Evolutionary conservation across 2,329 filamentous ascomycete species (phyloP).

Genomic region (Anthostomella pinea): DNA sequence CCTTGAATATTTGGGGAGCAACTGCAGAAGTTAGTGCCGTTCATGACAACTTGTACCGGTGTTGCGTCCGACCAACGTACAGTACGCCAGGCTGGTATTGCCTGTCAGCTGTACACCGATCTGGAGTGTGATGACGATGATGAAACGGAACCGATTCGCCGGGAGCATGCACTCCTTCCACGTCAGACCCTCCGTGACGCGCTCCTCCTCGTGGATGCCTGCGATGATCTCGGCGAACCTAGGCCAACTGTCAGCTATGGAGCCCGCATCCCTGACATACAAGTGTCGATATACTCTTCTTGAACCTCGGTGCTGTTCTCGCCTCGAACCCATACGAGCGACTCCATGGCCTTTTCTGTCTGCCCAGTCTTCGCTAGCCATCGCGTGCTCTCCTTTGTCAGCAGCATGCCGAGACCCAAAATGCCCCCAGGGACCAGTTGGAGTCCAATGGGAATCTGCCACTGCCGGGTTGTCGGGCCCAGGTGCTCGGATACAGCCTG

Average conservation of each 20-base stretch:
- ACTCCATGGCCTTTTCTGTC: slow-evolving; percentile 44
- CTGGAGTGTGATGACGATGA: slow-evolving; percentile 49
- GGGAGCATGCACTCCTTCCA: slow-evolving; percentile 45
- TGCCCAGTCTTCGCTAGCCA: slow-evolving; percentile 46
- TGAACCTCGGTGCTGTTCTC: slow-evolving; percentile 37
- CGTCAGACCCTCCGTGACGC: slow-evolving; percentile 42
- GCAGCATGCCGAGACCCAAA: slow-evolving; percentile 46
- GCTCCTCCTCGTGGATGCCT: slow-evolving; percentile 46
- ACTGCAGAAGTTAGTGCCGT: slow-evolving; percentile 31
- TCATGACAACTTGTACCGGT: not conserved
- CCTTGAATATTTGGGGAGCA: slow-evolving; percentile 49
- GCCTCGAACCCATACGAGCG: slow-evolving; percentile 50
- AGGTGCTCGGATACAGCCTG: no score
- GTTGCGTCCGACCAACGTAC: slow-evolving; percentile 17
- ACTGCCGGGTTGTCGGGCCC: slow-evolving; percentile 42
- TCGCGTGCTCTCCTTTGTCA: slow-evolving; percentile 45
- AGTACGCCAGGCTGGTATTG: slow-evolving; percentile 50
- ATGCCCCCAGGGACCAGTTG: slow-evolving; percentile 47
- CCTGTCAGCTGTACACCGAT: slow-evolving; percentile 48
- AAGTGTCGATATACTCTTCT: slow-evolving; percentile 29
- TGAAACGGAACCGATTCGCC: slow-evolving; percentile 45
- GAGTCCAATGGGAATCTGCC: slow-evolving; percentile 48
- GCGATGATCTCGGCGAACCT: slow-evolving; percentile 42
- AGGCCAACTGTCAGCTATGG: slow-evolving; percentile 1
- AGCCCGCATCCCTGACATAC: no score